These are phyloP conservation scores for Sphaerosporella brunnea DNA, from an alignment of 495 filamentous ascomycete species.

Conservation along the genomic window DNA sequence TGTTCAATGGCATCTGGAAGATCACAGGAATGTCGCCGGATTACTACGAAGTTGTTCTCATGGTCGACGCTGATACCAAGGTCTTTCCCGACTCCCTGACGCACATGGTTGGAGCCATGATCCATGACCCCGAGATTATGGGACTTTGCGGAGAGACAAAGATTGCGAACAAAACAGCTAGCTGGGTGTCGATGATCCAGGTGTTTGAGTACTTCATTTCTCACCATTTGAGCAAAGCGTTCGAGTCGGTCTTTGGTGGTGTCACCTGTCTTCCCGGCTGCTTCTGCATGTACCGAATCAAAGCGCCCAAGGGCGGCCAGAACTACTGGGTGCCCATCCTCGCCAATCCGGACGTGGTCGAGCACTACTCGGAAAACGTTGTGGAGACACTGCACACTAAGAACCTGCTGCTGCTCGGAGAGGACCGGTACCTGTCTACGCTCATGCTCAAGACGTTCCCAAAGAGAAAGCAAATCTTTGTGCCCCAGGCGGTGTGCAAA, in stretches of 20 bases:
- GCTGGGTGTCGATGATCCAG: slow-evolving; percentile 96
- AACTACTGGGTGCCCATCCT: slow-evolving; percentile 99
- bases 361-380: slow-evolving; percentile 98
- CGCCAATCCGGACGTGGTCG: slow-evolving; percentile 94
- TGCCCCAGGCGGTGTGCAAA: slow-evolving; percentile 97
- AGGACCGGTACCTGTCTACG: slow-evolving; percentile 92
- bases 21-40: slow-evolving; percentile 94
- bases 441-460: slow-evolving; percentile 98
- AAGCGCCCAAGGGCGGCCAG: slow-evolving; percentile 91
- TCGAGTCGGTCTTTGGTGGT: slow-evolving; percentile 97
- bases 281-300: slow-evolving; percentile 99
- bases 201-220: slow-evolving; percentile 99
- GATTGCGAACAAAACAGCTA: slow-evolving; percentile 91
- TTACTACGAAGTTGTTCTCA: slow-evolving; percentile 91
- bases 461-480: slow-evolving; percentile 96
- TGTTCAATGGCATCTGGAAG: slow-evolving; percentile 99
- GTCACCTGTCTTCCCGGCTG: slow-evolving; percentile 97
- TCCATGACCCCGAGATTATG: slow-evolving; percentile 98
- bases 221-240: slow-evolving; percentile 88
- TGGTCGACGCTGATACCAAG: slow-evolving; percentile 98
- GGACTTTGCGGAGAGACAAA: slow-evolving; percentile 97
- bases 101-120: slow-evolving; percentile 98
- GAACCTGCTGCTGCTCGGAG: slow-evolving; percentile 85
- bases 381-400: slow-evolving; percentile 99
- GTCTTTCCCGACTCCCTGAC: slow-evolving; percentile 96